phyloP scores from a whole-genome alignment of 306 rosid species.

The Inga laurina region DNA sequence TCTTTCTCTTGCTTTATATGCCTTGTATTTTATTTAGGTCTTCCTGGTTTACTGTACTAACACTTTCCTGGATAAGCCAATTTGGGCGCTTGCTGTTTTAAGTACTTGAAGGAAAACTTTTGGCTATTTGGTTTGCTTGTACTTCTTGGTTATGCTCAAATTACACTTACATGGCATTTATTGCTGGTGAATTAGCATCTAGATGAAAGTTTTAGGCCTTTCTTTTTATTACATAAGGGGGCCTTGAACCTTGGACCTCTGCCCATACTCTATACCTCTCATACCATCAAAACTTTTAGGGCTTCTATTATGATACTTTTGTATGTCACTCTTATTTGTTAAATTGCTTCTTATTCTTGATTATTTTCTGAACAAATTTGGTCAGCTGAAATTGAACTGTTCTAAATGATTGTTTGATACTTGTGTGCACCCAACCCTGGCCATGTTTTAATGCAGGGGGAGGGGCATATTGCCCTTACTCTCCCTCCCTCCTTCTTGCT shows the following conservation, averaged over 20 bases:
- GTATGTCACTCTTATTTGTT: neutral
- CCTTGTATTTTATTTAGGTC: constrained; percentile 14
- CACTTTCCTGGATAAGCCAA: neutral
- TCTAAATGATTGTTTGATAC: neutral
- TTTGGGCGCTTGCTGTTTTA: neutral
- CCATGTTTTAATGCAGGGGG: neutral
- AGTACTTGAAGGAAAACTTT: neutral
- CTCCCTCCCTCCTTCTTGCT: neutral
- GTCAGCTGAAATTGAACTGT: neutral
- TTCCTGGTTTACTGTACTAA: constrained; percentile 15
- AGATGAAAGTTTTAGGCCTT: neutral
- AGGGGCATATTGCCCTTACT: neutral
- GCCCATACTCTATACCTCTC: neutral
- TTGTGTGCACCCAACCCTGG: neutral
- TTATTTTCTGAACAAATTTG: neutral
- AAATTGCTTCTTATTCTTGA: neutral
- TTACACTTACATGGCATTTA: constrained; percentile 17
- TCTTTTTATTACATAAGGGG: neutral
- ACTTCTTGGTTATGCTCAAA: neutral
- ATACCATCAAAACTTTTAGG: neutral
- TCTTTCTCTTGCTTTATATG: neutral
- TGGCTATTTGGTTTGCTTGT: neutral
- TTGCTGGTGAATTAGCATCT: neutral
- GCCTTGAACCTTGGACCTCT: neutral
- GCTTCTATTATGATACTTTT: neutral